Evolutionary conservation across 2,329 filamentous ascomycete genomes (phyloP), one percentile per base, ranked within the genome.

Genomic region (Alternaria infectoria): DNA sequence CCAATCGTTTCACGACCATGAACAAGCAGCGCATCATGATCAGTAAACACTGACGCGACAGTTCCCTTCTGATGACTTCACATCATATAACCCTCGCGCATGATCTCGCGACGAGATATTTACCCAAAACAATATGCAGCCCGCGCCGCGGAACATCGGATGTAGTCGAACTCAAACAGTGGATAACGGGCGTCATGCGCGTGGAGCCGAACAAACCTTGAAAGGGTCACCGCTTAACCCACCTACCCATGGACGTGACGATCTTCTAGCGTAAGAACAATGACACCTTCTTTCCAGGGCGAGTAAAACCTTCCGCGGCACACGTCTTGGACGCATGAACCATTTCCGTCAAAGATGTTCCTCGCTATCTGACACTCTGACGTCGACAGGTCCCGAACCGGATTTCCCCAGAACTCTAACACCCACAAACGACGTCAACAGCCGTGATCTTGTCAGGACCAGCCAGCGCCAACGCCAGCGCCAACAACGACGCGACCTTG

Each of bases 21-120:
- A 56, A 46, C 46, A 40, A 58, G 59, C 59, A 58, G 28, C 17
- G 54, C 59, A 62, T 58, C 54, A 62, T 62, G 54, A 62, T 62
- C 59, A 49, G 44, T 55, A 58, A 43, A 58, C 36, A 25, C 54
- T 58, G 13, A 47, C 25, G 25, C 32, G 54, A 61, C 19, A 57
- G 23, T 6, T 6, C 15, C 25, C 30, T 43, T 13, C 44, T 30
- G 21, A 43, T 57, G 58, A 56, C 51, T 56, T 60, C 50, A 56
- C 51, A 15, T 26, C 5, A 36, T 21, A n/a, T 23, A 19, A 44
- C 15, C 23, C 43, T 28, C 13, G 12, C 13, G 36, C 23, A 13
- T 44, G 3, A 44, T 6, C 10, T 52, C 19, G 49, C 30, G n/a
- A 13, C 30, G 19, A 44, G 9, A 44, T 15, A 26, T 54, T 21